Base-by-base conservation (phyloP, 1,284 basidiomycete species). In the Trichosporon asahii region DNA sequence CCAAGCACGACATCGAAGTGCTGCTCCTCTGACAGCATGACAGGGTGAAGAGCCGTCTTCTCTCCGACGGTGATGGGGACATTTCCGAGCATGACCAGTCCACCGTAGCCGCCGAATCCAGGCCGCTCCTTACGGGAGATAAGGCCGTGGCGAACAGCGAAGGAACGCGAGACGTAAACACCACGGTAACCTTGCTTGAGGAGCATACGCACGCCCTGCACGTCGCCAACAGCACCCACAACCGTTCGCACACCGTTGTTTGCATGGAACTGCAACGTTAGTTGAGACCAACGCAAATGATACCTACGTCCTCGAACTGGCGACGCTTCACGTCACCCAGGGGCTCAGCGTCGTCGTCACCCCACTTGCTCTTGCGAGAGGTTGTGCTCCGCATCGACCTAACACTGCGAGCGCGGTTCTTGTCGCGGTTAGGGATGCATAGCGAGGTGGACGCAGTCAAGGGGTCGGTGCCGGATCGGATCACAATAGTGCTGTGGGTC, bases 1-100 rank as follows among this genome's bases (percentile, higher is more conserved):
- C 96, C 96, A 2, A 99, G 87, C 23, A 98, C 92, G 65, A 98
- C 93, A 76, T 98, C 95, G 84, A 99, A 99, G 82, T 98, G 95
- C 25, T 91, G 90, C 82, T 98, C 95, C 81, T 99, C 96, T 9
- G 92, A 92, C 37, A 98, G 82, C 83, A 87, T 85, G 53, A 86
- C 86, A 5, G 84, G 83, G 75, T 86, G 86, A 7, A 82, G 77
- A 3, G 85, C 84, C 2, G 86, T 85, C 77, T 84, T 84, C 66
- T 76, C 77, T 18, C 86, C 87, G 65, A 88, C 85, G 68, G 82
- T 87, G 78, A 80, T 81, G 0, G 93, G 90, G 88, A 93, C 91
- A 67, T 86, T 87, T 12, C 93, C 93, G 49, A 95, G 88, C 75
- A 85, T 86, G 60, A 78, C 77, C 23, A 84, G 73, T 21, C 83